Percentiles rank a stretch among this genome's conserved stretches.
phyloP scores from a whole-genome alignment of 306 rosid genomes.

The Prunus persica region DNA sequence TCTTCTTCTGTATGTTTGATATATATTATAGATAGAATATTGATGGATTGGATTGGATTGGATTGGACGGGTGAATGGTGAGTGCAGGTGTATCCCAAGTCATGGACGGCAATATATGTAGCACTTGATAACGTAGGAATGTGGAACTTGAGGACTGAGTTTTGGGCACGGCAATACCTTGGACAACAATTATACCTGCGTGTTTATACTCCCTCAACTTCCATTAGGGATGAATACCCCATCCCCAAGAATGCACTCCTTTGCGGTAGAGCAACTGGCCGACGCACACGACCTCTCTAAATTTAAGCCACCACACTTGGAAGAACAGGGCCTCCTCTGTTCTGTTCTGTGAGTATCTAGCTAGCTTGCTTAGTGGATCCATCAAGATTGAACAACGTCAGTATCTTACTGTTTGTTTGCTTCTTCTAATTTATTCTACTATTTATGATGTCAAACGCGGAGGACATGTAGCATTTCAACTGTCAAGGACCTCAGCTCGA shows the following conservation, averaged over 20 bases:
- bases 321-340: too few species aligned
- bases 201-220: conserved; percentile 68
- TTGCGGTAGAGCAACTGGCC: conserved; percentile 80
- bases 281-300: conserved; percentile 66
- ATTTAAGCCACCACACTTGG: neutral
- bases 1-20: neutral
- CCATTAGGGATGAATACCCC: conserved; percentile 86
- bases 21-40: too few species aligned
- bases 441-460: too few species aligned
- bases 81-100: conserved; percentile 79
- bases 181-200: conserved; percentile 89
- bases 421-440: too few species aligned
- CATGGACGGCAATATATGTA: conserved; percentile 89
- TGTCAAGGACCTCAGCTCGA: conserved; percentile 71
- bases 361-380: too few species aligned
- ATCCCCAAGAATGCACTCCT: conserved; percentile 89
- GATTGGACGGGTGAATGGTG: neutral
- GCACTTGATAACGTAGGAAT: conserved; percentile 96
- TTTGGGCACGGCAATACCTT: conserved; percentile 91
- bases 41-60: too few species aligned
- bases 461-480: conserved; percentile 1
- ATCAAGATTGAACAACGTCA: too few species aligned
- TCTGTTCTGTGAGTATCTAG: too few species aligned
- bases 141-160: conserved; percentile 97
- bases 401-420: too few species aligned